Evolutionary conservation across 163 green algal species (phyloP).

Genomic region (Scenedesmus sp.): DNA sequence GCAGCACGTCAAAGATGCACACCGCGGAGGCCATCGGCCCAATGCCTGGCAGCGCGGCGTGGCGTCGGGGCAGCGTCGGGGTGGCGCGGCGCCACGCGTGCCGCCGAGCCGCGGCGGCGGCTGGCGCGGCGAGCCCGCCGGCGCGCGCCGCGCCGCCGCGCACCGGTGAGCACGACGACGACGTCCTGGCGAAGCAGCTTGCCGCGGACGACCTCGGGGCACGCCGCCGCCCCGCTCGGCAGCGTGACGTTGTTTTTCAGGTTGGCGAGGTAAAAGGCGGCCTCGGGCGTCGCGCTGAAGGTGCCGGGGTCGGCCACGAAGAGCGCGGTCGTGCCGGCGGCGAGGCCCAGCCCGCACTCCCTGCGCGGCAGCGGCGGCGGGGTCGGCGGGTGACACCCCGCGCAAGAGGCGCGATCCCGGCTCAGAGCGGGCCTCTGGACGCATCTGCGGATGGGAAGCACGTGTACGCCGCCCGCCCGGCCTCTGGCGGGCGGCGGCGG

Average conservation of each 20-base stretch:
- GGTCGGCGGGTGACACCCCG: too few species aligned
- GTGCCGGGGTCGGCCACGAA: slow-evolving; percentile 40
- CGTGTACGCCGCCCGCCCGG: too few species aligned
- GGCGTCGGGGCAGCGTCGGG: neutral
- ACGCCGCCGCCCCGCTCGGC: neutral
- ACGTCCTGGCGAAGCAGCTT: slow-evolving; percentile 55
- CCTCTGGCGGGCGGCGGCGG: too few species aligned
- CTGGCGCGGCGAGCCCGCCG: neutral
- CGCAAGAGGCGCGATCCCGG: too few species aligned
- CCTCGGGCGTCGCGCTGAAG: slow-evolving; percentile 8
- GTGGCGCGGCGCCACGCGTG: neutral
- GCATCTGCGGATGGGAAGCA: too few species aligned
- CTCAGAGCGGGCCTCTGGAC: too few species aligned
- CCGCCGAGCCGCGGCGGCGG: neutral
- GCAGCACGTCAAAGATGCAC: slow-evolving; percentile 65
- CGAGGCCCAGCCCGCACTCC: slow-evolving; percentile 9
- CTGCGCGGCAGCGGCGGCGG: too few species aligned
- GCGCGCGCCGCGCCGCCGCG: neutral
- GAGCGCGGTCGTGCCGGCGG: slow-evolving; percentile 10
- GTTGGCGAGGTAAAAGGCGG: slow-evolving; percentile 26
- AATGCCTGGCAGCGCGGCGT: slow-evolving; percentile 59
- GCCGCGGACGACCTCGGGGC: slow-evolving; percentile 24
- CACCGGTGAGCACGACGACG: slow-evolving; percentile 63
- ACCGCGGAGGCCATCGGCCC: slow-evolving; percentile 55
- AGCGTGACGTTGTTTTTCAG: neutral